Base-by-base conservation (phyloP, 768 basidiomycete genomes). In the Amanita rubescens region DNA sequence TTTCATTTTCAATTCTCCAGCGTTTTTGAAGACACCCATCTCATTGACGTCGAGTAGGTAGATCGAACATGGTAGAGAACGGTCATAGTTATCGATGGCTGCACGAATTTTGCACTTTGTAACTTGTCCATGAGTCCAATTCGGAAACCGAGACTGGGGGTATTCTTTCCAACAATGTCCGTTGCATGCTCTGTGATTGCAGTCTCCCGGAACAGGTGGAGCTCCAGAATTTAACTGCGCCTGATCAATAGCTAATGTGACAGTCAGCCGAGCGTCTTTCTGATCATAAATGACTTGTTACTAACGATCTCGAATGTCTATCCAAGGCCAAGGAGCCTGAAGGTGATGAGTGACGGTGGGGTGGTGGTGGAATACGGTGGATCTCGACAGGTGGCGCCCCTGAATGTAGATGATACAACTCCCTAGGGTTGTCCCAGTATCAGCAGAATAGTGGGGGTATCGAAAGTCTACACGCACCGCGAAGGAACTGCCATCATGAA, bases 91-190 rank as follows among this genome's bases (percentile, higher is more conserved):
- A 0, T 55, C 47, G 33, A 75, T 69, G 1, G 71, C 75, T 11
- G 61, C 62, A 14, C 61, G 55, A 35, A 77, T 75, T 51, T 69
- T 67, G 59, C 75, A 75, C 49, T 70, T 70, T 34, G 58, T 57
- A 3, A 74, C 69, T 55, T 82, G 80, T 11, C 60, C 60, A 8
- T 62, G 57, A 0, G 78, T 81, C 82, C 82, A 81, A 53, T 81
- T 82, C 14, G 77, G 79, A 57, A 79, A 84, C 33, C 65, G 65
- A 6, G 74, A 74, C 44, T 75, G 71, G 5, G 75, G 75, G 53
- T 76, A 77, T 0, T 63, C 63, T 49, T 38, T 65, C 71, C 72
- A 76, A 55, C 75, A 76, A 7, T 57, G 51, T 9, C 65, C 65
- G 15, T 63, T 53, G 54, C 75, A 76, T 33, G 54, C 49, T 14